Percentiles rank a stretch among this genome's conserved stretches.
Conservation (phyloP, 2,329 filamentous ascomycete species). For the Sphaceloma murrayae region DNA sequence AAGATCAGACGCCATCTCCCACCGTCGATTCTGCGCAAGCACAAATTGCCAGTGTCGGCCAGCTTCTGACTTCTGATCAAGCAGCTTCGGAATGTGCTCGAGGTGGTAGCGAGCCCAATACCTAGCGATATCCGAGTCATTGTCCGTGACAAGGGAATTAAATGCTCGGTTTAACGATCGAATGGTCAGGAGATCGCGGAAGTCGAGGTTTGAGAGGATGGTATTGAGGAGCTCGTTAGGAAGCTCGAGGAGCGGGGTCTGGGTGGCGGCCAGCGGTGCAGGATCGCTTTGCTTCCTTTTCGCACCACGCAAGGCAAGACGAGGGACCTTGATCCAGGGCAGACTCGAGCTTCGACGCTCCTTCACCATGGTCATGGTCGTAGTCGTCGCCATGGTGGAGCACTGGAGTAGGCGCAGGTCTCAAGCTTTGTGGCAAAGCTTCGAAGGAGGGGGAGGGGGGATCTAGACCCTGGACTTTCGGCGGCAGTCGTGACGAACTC, state of each 20-base stretch:
- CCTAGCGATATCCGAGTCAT: conserved; percentile 11
- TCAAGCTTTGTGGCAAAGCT: conserved; percentile 15
- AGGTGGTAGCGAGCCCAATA: conserved; percentile 15
- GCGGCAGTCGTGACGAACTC: conserved; percentile 8
- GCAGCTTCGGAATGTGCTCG: conserved; percentile 10
- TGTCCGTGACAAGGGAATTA: conserved; percentile 2
- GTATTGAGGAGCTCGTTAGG: conserved; percentile 14
- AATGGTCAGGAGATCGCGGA: conserved; percentile 3
- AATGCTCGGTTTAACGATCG: conserved; percentile 1
- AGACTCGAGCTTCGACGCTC: conserved; percentile 13
- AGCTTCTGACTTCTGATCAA: conserved; percentile 5
- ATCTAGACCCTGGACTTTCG: conserved; percentile 13
- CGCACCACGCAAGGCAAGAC: conserved; percentile 8
- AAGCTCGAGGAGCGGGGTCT: conserved; percentile 2
- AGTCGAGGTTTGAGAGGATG: conserved; percentile 2
- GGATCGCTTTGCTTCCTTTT: conserved; percentile 14
- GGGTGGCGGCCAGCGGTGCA: not conserved
- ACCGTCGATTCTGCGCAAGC: conserved; percentile 7
- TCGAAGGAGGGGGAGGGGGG: not conserved
- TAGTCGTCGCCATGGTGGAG: conserved; percentile 2
- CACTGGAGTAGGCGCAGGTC: not conserved
- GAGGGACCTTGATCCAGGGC: conserved; percentile 15
- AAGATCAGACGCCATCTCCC: conserved; percentile 10
- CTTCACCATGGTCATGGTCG: conserved; percentile 5
- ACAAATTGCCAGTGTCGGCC: conserved; percentile 15